Percentiles rank a stretch among this genome's conserved stretches.
phyloP scores from a whole-genome alignment of 1,284 basidiomycete species.

The Blastosporella zonata region DNA sequence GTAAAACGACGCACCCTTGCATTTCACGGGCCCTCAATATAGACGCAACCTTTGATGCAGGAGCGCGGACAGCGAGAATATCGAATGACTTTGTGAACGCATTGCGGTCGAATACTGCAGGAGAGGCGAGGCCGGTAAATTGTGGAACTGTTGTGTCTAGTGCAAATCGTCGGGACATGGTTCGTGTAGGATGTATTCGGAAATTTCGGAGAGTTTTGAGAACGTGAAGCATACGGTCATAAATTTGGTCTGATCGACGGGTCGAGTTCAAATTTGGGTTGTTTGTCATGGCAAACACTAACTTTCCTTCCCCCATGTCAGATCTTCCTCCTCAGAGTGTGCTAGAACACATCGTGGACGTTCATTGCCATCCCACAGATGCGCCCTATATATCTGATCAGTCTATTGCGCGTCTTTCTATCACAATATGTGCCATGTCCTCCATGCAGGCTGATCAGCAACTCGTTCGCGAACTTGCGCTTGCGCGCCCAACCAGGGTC shows the following conservation, averaged over 20 bases:
- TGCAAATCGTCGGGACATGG: slow-evolving; percentile 32
- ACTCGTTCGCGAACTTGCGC: slow-evolving; percentile 60
- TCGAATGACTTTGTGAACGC: slow-evolving; percentile 63
- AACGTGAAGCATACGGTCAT: slow-evolving; percentile 8
- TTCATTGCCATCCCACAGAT: slow-evolving; percentile 81
- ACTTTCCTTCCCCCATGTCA: slow-evolving; percentile 14
- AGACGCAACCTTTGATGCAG: slow-evolving; percentile 51
- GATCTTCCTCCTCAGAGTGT: slow-evolving; percentile 35
- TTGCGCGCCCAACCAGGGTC: slow-evolving; percentile 58
- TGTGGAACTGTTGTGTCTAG: slow-evolving; percentile 59
- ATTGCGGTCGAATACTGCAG: slow-evolving; percentile 54
- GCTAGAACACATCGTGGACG: slow-evolving; percentile 66
- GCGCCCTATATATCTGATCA: slow-evolving; percentile 41
- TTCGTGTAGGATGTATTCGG: slow-evolving; percentile 1
- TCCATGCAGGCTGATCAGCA: slow-evolving; percentile 59
- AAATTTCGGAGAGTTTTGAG: slow-evolving; percentile 2
- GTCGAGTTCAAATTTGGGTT: background rate
- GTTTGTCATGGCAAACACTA: background rate
- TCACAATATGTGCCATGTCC: slow-evolving; percentile 76
- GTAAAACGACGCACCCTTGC: slow-evolving; percentile 46
- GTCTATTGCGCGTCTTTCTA: slow-evolving; percentile 48
- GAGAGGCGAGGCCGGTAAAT: slow-evolving; percentile 31
- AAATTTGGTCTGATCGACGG: background rate
- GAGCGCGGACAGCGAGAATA: slow-evolving; percentile 65
- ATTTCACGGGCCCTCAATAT: slow-evolving; percentile 56